Evolutionary conservation across 768 basidiomycete genomes (phyloP).

Genomic region (Termitomyces sp.): DNA sequence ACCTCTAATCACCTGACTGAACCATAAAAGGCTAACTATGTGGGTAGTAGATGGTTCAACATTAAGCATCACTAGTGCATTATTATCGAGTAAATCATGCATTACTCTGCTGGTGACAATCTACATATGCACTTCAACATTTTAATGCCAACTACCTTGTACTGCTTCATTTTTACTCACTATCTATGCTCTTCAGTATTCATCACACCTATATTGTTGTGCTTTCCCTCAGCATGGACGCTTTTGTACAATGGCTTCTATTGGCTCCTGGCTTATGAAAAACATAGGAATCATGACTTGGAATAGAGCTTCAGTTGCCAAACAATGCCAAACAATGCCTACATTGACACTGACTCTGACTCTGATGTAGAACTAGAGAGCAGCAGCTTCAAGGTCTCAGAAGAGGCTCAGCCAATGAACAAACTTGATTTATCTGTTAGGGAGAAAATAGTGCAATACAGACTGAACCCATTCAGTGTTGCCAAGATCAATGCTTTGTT

Average conservation of each 20-base stretch:
- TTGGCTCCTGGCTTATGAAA: background rate
- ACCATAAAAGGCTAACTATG: too few relatives aligned
- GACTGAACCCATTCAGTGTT: slow-evolving; percentile 76
- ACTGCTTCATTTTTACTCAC: background rate
- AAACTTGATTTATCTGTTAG: slow-evolving; percentile 59
- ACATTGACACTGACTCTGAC: slow-evolving; percentile 20
- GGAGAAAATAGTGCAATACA: slow-evolving; percentile 57
- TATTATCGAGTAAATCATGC: too few relatives aligned
- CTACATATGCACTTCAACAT: too few relatives aligned
- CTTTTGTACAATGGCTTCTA: background rate
- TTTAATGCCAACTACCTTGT: background rate
- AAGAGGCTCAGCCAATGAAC: slow-evolving; percentile 26
- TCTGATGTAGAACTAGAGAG: slow-evolving; percentile 13
- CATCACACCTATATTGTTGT: background rate
- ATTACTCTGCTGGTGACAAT: too few relatives aligned
- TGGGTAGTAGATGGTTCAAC: too few relatives aligned
- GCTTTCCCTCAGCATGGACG: background rate
- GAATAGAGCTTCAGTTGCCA: slow-evolving; percentile 37
- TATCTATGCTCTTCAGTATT: background rate
- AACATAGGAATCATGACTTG: slow-evolving; percentile 2
- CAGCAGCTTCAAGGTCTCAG: slow-evolving; percentile 16
- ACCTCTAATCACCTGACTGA: too few relatives aligned
- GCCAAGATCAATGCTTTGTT: slow-evolving; percentile 72
- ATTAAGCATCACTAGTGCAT: too few relatives aligned
- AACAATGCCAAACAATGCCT: slow-evolving; percentile 10